phyloP scores from a whole-genome alignment of 2,329 filamentous ascomycete species.

The Clonostachys byssicola region DNA sequence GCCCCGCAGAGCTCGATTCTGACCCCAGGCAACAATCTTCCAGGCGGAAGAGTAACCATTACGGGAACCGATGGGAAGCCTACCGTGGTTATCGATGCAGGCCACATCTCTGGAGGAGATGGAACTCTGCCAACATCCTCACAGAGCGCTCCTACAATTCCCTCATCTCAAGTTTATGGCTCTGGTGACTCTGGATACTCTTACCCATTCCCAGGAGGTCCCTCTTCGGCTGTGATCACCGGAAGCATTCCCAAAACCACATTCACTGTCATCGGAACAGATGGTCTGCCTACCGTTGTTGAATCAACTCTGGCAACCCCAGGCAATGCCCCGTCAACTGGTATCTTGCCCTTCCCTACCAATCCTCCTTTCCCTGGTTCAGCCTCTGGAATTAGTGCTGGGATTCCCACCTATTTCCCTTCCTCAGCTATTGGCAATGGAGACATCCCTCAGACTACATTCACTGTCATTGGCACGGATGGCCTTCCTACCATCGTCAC shows the following conservation, averaged over 20 bases:
- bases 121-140: neutral
- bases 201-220: neutral
- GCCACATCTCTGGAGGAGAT: neutral
- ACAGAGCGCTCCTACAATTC: too few species aligned
- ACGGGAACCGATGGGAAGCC: constrained; percentile 2
- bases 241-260: neutral
- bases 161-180: neutral
- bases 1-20: neutral
- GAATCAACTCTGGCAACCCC: constrained; percentile 1
- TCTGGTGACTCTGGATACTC: neutral
- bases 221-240: neutral
- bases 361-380: neutral
- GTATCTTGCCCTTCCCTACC: neutral
- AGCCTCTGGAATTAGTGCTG: neutral
- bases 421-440: too few species aligned
- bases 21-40: neutral
- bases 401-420: too few species aligned
- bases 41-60: neutral
- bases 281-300: constrained; percentile 4
- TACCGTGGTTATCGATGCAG: neutral
- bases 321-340: neutral
- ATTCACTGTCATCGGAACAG: constrained; percentile 2
- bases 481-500: constrained; percentile 1
- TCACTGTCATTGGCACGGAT: constrained; percentile 2
- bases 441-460: neutral